Conservation (phyloP, 352 stramenopile species). For the Globisporangium ultimum region DNA sequence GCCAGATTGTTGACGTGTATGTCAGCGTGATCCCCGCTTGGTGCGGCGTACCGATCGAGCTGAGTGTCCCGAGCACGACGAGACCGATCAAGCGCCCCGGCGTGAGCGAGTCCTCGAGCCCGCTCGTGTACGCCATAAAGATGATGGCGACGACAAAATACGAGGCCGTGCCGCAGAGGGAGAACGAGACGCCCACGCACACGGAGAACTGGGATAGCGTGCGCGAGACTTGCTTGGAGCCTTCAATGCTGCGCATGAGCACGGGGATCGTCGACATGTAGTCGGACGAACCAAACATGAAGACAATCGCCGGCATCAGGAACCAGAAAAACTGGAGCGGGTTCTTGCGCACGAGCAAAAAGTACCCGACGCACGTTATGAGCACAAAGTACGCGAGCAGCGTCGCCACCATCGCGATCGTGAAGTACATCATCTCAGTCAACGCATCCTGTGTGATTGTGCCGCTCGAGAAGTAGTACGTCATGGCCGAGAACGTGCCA, state of each 20-base stretch:
- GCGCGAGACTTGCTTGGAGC: constrained; percentile 54
- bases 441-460: constrained; percentile 30
- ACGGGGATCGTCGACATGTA: constrained; percentile 54
- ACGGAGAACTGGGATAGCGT: constrained; percentile 63
- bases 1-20: constrained; percentile 58
- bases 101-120: constrained; percentile 34
- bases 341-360: constrained; percentile 58
- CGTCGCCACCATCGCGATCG: constrained; percentile 37
- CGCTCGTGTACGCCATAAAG: constrained; percentile 66
- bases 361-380: constrained; percentile 51
- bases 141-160: constrained; percentile 51
- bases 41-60: constrained; percentile 48
- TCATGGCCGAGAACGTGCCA: constrained; percentile 46
- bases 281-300: constrained; percentile 45
- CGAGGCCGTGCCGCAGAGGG: constrained; percentile 42
- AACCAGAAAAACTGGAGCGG: constrained; percentile 57
- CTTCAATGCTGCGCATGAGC: constrained; percentile 60
- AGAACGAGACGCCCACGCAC: constrained; percentile 47
- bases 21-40: constrained; percentile 30
- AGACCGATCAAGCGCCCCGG: constrained; percentile 35
- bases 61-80: constrained; percentile 39
- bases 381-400: constrained; percentile 45
- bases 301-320: constrained; percentile 49
- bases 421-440: constrained; percentile 34
- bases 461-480: constrained; percentile 48